These are phyloP conservation scores for Diversispora eburnea DNA, from an alignment of 192 early-diverging fungal species.

Conservation along the genomic window DNA sequence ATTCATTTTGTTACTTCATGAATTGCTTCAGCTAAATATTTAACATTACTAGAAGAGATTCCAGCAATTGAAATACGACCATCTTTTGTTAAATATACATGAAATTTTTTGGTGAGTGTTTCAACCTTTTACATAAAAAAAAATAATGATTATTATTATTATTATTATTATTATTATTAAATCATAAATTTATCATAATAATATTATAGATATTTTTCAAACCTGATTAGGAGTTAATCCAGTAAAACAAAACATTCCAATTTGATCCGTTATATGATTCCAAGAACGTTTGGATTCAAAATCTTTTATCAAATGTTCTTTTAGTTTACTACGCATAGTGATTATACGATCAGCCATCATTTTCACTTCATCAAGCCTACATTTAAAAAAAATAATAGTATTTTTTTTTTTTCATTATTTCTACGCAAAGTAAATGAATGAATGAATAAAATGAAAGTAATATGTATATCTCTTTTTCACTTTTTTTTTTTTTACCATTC, in stretches of 20 bases:
- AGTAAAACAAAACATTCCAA: constrained; percentile 99
- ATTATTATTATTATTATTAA: background rate
- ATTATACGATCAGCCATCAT: constrained; percentile 98
- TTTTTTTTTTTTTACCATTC: constrained; percentile 64
- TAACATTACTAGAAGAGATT: constrained; percentile 88
- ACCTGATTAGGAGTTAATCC: constrained; percentile 84
- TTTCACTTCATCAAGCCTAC: constrained; percentile 75
- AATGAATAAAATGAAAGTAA: no score
- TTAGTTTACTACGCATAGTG: constrained; percentile 78
- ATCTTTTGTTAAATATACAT: constrained; percentile 90
- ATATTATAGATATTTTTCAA: background rate
- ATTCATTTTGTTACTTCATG: constrained; percentile 85
- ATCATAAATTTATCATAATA: no score
- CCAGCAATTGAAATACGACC: constrained; percentile 98
- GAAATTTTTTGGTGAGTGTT: constrained; percentile 74
- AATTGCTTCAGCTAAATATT: constrained; percentile 94
- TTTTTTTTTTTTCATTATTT: no score
- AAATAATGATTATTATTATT: no score
- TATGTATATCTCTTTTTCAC: no score
- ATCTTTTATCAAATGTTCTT: constrained; percentile 75
- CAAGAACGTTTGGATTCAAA: constrained; percentile 75
- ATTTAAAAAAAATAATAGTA: background rate
- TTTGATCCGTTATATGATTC: constrained; percentile 92
- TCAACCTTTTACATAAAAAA: constrained; percentile 49
- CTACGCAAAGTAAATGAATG: background rate